Conservation (phyloP, 2,329 filamentous ascomycete species). For the Apiospora hydei region DNA sequence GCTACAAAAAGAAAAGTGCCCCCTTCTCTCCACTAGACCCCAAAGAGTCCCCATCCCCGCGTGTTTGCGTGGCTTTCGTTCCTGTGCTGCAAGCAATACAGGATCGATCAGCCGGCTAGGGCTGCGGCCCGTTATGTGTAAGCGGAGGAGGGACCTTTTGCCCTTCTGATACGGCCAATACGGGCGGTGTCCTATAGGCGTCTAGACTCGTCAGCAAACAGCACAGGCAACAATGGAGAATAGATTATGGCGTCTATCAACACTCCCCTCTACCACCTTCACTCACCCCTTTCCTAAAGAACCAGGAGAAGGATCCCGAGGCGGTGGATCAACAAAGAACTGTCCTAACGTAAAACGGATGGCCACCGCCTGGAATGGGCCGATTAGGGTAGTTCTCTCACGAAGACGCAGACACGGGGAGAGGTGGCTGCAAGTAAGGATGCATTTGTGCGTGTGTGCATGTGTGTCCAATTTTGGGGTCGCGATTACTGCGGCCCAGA, state of each 20-base stretch:
- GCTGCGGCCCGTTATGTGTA: slow-evolving; percentile 13
- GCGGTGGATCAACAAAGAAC: slow-evolving; percentile 20
- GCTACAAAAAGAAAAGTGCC: not conserved
- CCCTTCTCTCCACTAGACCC: not conserved
- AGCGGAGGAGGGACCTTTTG: not conserved
- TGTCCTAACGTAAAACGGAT: not conserved
- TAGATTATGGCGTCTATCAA: not conserved
- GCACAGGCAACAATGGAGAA: not conserved
- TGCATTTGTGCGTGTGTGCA: not conserved
- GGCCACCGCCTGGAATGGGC: slow-evolving; percentile 15
- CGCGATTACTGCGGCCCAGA: not conserved
- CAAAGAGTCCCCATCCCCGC: slow-evolving; percentile 10
- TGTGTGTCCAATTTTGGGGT: slow-evolving; percentile 1
- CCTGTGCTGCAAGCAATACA: slow-evolving; percentile 5
- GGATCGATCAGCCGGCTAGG: slow-evolving; percentile 14
- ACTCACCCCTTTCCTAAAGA: not conserved
- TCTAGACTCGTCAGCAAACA: not conserved
- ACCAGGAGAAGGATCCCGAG: slow-evolving; percentile 1
- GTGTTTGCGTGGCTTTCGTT: slow-evolving; percentile 10
- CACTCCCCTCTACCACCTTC: not conserved
- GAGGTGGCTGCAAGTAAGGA: not conserved
- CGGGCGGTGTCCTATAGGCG: not conserved
- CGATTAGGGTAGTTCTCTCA: not conserved
- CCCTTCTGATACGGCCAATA: slow-evolving; percentile 1
- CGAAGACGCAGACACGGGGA: not conserved